phyloP scores from a whole-genome alignment of 345 rosid genomes.

The Populus nigra region DNA sequence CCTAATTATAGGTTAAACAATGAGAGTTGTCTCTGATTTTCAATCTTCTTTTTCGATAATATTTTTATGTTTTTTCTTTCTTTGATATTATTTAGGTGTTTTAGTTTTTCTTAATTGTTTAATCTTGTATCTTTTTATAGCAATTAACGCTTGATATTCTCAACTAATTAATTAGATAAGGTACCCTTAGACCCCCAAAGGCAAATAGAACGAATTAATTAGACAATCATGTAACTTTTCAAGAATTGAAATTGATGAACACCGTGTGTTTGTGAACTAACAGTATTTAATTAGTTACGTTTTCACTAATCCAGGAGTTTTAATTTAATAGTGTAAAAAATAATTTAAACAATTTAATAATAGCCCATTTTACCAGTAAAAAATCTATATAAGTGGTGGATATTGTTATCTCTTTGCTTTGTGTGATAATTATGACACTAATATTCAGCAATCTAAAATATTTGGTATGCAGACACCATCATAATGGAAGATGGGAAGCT shows the following conservation, averaged over 20 bases:
- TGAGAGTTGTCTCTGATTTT: background rate
- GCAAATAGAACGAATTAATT: too few relatives aligned
- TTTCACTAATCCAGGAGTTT: too few relatives aligned
- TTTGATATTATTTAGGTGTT: too few relatives aligned
- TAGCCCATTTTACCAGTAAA: too few relatives aligned
- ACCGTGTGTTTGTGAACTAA: background rate
- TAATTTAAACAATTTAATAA: too few relatives aligned
- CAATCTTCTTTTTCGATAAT: background rate
- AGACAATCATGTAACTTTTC: background rate
- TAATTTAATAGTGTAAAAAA: too few relatives aligned
- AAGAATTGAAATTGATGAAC: background rate
- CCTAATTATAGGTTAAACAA: background rate
- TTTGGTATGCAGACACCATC: constrained; percentile 50
- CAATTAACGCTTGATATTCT: background rate
- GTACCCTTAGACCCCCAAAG: too few relatives aligned
- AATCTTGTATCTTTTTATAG: background rate
- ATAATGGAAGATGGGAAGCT: constrained; percentile 84
- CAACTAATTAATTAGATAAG: background rate
- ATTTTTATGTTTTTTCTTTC: too few relatives aligned
- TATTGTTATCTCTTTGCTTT: too few relatives aligned
- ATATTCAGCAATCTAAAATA: background rate
- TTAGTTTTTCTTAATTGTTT: too few relatives aligned
- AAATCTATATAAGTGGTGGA: too few relatives aligned
- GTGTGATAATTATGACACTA: background rate
- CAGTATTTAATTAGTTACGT: too few relatives aligned